Conservation (phyloP, 2,329 filamentous ascomycete species). For the Onygenales sp. region DNA sequence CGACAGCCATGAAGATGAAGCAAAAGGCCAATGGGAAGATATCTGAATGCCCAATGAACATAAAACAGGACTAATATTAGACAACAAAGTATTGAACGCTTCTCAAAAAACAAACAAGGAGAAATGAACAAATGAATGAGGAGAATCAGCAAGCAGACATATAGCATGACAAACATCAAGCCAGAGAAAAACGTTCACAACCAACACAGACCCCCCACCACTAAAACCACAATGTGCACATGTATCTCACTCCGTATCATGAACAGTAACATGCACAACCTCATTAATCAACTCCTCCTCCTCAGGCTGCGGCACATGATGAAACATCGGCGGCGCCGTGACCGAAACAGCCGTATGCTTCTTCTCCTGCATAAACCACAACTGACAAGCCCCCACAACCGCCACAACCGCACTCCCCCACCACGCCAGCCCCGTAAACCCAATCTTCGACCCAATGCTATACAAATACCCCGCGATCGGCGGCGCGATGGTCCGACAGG, state of each 20-base stretch:
- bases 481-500: conserved; percentile 59
- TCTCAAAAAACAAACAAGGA: too few relatives aligned
- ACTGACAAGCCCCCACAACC: conserved; percentile 45
- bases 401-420: conserved; percentile 51
- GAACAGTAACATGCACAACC: conserved; percentile 21
- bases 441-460: conserved; percentile 47
- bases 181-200: background rate
- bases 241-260: background rate
- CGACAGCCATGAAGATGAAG: too few relatives aligned
- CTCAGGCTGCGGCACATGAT: conserved; percentile 10
- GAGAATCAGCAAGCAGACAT: too few relatives aligned
- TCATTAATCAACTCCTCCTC: conserved; percentile 13
- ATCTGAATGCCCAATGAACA: too few relatives aligned
- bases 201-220: background rate
- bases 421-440: conserved; percentile 54
- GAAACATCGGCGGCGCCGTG: conserved; percentile 23
- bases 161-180: background rate
- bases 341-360: conserved; percentile 33
- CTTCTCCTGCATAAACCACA: conserved; percentile 45
- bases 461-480: conserved; percentile 61
- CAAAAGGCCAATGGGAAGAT: too few relatives aligned
- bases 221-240: background rate
- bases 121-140: too few relatives aligned
- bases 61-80: too few relatives aligned
- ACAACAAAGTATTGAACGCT: too few relatives aligned